phyloP scores from a whole-genome alignment of 2,329 filamentous ascomycete species.

The Pezicula rhizophila region DNA sequence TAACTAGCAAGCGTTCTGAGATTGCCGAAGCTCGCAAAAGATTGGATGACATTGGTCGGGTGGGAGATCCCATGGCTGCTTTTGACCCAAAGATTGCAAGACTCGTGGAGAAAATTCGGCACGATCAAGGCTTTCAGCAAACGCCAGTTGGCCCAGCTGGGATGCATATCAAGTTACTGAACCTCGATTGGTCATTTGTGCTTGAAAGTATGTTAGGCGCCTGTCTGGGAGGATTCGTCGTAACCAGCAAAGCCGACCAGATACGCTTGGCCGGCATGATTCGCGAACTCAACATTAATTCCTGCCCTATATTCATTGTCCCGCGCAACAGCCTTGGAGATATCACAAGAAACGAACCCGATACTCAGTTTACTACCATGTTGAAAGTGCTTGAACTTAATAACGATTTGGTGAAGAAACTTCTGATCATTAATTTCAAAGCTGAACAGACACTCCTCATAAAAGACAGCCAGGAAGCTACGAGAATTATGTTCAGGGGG shows the following conservation, averaged over 20 bases:
- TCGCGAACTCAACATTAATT: conserved; percentile 42
- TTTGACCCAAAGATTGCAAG: conserved; percentile 58
- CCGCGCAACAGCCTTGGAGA: conserved; percentile 46
- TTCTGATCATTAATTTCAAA: conserved; percentile 73
- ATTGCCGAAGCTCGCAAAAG: conserved; percentile 44
- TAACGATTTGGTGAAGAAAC: conserved; percentile 68
- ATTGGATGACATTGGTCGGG: conserved; percentile 46
- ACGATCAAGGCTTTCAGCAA: conserved; percentile 61
- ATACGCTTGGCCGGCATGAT: conserved; percentile 62
- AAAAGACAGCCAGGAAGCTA: conserved; percentile 58
- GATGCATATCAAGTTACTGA: conserved; percentile 65
- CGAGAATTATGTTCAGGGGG: conserved; percentile 60
- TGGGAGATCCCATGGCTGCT: conserved; percentile 53
- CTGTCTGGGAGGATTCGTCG: conserved; percentile 70
- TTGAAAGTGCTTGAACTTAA: conserved; percentile 78
- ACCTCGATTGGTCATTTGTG: conserved; percentile 77
- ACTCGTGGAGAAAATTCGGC: conserved; percentile 62
- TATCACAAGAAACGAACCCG: conserved; percentile 66
- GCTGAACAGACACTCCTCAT: conserved; percentile 86
- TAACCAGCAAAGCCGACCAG: conserved; percentile 71
- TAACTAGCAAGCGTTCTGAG: conserved; percentile 44
- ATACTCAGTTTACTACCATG: conserved; percentile 66
- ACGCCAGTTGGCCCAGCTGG: conserved; percentile 83
- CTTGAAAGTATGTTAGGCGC: conserved; percentile 72
- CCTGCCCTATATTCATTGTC: conserved; percentile 58